These are phyloP conservation scores for Sporothrix pseudoabietina DNA, from an alignment of 2,329 filamentous ascomycete species.

Conservation along the genomic window DNA sequence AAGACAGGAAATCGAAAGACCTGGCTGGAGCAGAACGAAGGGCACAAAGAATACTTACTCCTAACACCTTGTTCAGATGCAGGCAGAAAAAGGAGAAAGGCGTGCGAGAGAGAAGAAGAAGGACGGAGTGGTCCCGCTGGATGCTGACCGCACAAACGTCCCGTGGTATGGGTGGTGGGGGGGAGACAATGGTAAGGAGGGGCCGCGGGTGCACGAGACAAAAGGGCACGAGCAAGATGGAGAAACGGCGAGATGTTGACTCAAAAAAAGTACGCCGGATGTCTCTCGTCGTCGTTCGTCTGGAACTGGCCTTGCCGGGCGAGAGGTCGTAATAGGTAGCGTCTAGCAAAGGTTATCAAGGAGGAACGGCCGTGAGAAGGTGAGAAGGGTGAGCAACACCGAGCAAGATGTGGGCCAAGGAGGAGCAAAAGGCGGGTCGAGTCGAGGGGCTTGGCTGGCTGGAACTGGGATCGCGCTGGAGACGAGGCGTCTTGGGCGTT, in stretches of 20 bases:
- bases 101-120: background rate
- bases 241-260: slow-evolving; percentile 7
- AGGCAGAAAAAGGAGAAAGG: background rate
- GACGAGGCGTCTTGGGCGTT: slow-evolving; percentile 10
- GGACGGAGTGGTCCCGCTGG: slow-evolving; percentile 17
- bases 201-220: slow-evolving; percentile 2
- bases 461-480: slow-evolving; percentile 12
- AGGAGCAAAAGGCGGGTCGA: slow-evolving; percentile 21
- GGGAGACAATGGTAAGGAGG: background rate
- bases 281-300: background rate
- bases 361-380: background rate
- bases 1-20: background rate
- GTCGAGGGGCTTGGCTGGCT: slow-evolving; percentile 23
- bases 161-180: background rate
- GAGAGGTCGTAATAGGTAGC: background rate
- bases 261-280: background rate
- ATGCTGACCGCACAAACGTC: slow-evolving; percentile 28
- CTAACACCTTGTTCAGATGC: background rate
- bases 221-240: background rate
- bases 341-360: background rate
- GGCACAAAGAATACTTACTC: background rate
- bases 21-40: background rate
- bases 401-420: slow-evolving; percentile 11
- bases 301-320: background rate
- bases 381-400: background rate